phyloP scores from a whole-genome alignment of 257 asterid species.

The Nicotiana undulata region DNA sequence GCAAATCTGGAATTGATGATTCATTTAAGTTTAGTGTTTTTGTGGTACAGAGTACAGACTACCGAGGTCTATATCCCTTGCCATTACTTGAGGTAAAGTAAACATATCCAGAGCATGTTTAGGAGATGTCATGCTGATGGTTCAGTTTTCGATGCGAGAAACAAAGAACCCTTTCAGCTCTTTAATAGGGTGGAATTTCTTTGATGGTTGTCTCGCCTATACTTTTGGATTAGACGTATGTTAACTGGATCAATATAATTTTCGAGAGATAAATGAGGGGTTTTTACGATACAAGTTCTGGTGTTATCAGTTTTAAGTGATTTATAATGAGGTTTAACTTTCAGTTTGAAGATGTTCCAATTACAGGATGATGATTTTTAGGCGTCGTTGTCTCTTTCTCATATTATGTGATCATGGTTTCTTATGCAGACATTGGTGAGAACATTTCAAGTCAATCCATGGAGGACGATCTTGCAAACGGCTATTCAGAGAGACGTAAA shows the following conservation, averaged over 20 bases:
- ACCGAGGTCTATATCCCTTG: neutral
- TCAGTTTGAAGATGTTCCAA: neutral
- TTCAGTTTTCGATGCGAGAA: neutral
- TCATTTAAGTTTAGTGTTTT: neutral
- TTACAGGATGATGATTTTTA: neutral
- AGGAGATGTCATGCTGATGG: neutral
- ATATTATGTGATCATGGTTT: neutral
- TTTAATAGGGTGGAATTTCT: neutral
- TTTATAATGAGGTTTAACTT: neutral
- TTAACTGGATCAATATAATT: neutral
- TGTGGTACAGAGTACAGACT: neutral
- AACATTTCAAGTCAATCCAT: constrained; percentile 2
- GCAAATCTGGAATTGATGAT: neutral
- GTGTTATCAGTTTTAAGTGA: neutral
- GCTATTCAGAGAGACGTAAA: constrained; percentile 2
- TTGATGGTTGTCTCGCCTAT: neutral
- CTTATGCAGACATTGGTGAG: constrained; percentile 4
- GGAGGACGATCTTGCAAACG: neutral
- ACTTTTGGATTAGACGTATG: neutral
- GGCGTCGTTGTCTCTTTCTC: neutral
- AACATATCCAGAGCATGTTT: neutral
- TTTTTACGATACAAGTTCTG: neutral
- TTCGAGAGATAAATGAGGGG: neutral
- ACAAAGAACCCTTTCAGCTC: neutral
- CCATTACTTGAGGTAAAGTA: neutral